Evolutionary conservation across 345 rosid species (phyloP), one percentile per base, ranked within the genome.

Genomic region (Eutrema japonicum): DNA sequence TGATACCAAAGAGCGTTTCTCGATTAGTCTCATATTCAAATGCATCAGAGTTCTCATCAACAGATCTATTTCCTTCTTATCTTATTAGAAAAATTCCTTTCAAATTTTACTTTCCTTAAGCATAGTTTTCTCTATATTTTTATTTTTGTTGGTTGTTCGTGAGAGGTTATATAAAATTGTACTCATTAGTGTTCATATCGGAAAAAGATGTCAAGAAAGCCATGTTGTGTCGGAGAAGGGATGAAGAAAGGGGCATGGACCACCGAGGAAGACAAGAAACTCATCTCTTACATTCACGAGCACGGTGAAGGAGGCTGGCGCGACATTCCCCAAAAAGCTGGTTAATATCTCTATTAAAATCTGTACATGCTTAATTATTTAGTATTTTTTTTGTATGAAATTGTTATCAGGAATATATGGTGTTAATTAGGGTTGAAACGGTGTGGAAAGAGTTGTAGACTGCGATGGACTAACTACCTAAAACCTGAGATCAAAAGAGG

Each of bases 381-480:
- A 4, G 22, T 26, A 48, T 8, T 35, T 8, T 35, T 8, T 0
- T 29, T 12, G 7, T 26, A 27, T 45, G 11, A 36, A 40, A 11
- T 3, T 42, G 1, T 37, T 26, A 7, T 75, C 16, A 26, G 53
- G 29, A 53, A n/a, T 16, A n/a, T 16, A 7, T 42, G 43, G 11
- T 69, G 36, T 64, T 64, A 18, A 14, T 11, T 40, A 82, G 85
- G 82, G 43, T 74, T 82, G 46, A 75, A 77, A 55, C 78, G 85
- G 12, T 79, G 85, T 66, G 85, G 85, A 58, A 82, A 82, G 81
- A 82, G 85, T 69, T 82, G 85, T 56, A 79, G 85, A 64, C 65
- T 82, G 48, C 50, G 85, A 66, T 82, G 85, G 85, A 74, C 70
- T 11, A 82, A 82, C 45, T 82, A 82, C 58, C 68, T 82, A 3